Base-by-base conservation (phyloP, 169 alveolate species). In the Blepharisma undulans region DNA sequence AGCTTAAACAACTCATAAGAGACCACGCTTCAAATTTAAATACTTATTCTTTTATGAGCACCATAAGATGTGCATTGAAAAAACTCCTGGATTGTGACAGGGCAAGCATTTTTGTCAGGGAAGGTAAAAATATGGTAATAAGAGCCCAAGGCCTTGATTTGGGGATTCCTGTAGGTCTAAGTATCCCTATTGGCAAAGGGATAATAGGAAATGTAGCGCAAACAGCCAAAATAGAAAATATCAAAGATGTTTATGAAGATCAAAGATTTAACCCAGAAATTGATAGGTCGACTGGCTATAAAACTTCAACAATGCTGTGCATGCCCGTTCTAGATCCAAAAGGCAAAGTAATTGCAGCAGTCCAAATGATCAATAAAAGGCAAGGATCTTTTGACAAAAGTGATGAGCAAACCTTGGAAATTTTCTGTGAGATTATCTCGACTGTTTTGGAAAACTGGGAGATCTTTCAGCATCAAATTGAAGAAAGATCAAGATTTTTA, bases 261-360 rank as follows among this genome's bases (percentile, higher is more conserved):
- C 89, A 81, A n/a, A 32, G 89, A 4, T 84, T 84, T 60, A 59
- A 84, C 33, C 48, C 79, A 61, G 77, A 32, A 22, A 30, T 84
- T 6, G 89, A 84, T 60, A 84, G 22, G 30, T n/a, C 33, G 19
- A 84, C 89, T 36, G 87, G 87, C 60, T 79, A 79, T 7, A 79
- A 32, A 12, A 79, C 87, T 33, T 79, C 87, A 0, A 79, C 87
- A 0, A 79, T 79, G 87, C 60, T 79, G 18, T 84, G 79, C 30
- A 84, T 84, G 89, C 89, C 89, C 12, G 89, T 84, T 84, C 81
- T 84, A 22, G 89, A 84, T 7, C 22, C 74, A 14, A 16, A 84
- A 33, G 89, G 77, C 5, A 29, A 60, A 10, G 77, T 60, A 10
- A 61, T 79, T 30, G 87, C 89, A 0, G 89, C 77, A 21, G 12